phyloP scores from a whole-genome alignment of 2,329 filamentous ascomycete species.

The Didymella arachidicola region DNA sequence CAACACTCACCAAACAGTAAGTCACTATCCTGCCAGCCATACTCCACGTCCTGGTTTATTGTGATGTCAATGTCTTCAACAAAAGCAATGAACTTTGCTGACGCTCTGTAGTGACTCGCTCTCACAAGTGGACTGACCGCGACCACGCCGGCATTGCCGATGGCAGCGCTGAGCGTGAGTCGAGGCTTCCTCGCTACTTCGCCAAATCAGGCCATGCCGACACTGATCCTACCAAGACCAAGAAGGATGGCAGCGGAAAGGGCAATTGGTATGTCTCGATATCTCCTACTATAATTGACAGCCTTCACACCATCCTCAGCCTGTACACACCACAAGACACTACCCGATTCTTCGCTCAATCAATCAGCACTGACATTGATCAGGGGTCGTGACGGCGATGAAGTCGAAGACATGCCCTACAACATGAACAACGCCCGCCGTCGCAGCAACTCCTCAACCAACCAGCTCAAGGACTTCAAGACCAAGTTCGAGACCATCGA shows the following conservation, averaged over 20 bases:
- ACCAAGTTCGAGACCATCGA: constrained; percentile 96
- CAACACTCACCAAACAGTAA: constrained; percentile 41
- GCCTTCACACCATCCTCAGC: background rate
- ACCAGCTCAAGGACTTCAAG: constrained; percentile 80
- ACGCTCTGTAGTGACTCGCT: constrained; percentile 82
- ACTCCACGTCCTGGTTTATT: constrained; percentile 6
- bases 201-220: constrained; percentile 84
- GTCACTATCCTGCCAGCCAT: constrained; percentile 19
- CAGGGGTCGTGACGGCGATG: constrained; percentile 85
- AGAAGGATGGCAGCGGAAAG: constrained; percentile 94
- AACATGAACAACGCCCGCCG: constrained; percentile 86
- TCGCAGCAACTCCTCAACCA: constrained; percentile 87
- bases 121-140: constrained; percentile 94
- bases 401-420: constrained; percentile 84
- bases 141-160: constrained; percentile 83
- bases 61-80: constrained; percentile 11
- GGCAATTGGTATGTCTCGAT: constrained; percentile 81
- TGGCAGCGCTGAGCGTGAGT: constrained; percentile 71
- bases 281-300: background rate
- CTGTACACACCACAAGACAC: background rate
- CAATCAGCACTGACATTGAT: constrained; percentile 27
- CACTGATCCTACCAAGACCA: constrained; percentile 87
- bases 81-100: constrained; percentile 6
- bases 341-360: background rate
- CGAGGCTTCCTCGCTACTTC: constrained; percentile 89